Evolutionary conservation across 2,329 filamentous ascomycete genomes (phyloP).

Genomic region (Coniosporium tulheliwenetii): DNA sequence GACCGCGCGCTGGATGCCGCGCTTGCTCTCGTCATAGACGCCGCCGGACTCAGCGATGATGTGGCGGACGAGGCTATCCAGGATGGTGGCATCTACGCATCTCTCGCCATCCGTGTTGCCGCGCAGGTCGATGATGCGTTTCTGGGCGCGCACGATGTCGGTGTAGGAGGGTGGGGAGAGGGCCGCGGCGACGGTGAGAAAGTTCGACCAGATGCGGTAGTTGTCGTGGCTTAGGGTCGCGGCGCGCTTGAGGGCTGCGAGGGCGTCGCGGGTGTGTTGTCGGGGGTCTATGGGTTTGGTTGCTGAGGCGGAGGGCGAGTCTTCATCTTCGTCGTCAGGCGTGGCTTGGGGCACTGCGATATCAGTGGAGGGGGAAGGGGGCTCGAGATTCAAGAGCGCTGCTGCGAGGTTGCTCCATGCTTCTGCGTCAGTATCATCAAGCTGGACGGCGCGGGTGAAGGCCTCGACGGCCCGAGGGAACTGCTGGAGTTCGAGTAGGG

Average conservation of each 20-base stretch:
- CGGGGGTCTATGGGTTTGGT: conserved; percentile 31
- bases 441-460: conserved; percentile 67
- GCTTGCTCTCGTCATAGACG: conserved; percentile 22
- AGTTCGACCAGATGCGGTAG: conserved; percentile 93
- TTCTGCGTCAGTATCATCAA: conserved; percentile 78
- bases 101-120: conserved; percentile 52
- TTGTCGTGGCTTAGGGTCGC: conserved; percentile 71
- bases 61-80: conserved; percentile 58
- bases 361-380: conserved; percentile 18
- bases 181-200: conserved; percentile 71
- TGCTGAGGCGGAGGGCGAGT: conserved; percentile 7
- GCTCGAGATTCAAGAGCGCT: conserved; percentile 57
- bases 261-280: conserved; percentile 54
- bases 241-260: conserved; percentile 76
- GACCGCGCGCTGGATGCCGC: conserved; percentile 27
- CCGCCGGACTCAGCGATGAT: conserved; percentile 32
- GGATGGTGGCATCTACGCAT: conserved; percentile 58
- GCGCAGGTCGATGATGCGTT: conserved; percentile 60
- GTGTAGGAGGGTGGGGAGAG: conserved; percentile 57
- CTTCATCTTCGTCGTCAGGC: conserved; percentile 19
- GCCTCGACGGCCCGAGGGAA: conserved; percentile 71
- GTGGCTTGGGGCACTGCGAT: conserved; percentile 4
- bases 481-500: conserved; percentile 59
- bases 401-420: conserved; percentile 92
- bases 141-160: conserved; percentile 63